Base-by-base conservation (phyloP, 2,329 filamentous ascomycete genomes). In the Thyridium curvatum region DNA sequence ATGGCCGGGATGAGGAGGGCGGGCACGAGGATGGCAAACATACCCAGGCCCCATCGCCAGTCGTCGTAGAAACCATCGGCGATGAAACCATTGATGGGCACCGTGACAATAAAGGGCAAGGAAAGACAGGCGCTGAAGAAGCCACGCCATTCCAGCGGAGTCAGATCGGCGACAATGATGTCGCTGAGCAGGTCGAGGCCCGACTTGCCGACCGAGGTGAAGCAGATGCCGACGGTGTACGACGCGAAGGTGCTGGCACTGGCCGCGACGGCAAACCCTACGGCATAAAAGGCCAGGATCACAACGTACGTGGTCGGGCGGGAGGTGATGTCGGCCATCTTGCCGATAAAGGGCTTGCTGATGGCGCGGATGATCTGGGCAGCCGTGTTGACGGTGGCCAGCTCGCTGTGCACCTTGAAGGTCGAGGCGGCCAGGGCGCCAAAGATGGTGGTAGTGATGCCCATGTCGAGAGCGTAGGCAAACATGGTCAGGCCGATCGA, bases 11-110 rank as follows among this genome's bases (percentile, higher is more conserved):
- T 59, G n/a, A 76, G 56, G 38, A 77, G 67, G 6, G 69, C 68
- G 56, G 71, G 74, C 43, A 76, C 61, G 17, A 77, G 57, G 38
- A 78, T 68, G 9, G 71, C 69, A 57, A 74, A 69, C 51, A 78
- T 74, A 13, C 69, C 74, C 43, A 74, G 74, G 7, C 74, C 74
- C 74, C 73, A 77, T 47, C 71, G 60, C 73, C 72, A 77, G 12
- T 72, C 47, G 17, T 63, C 59, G 4, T 55, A 45, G 30, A 66
- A 63, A 14, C 45, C 58, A 6, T 66, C 57, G 4, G 55, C 55
- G 14, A 69, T 68, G 48, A 65, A 65, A 2, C 63, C 65, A 18
- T 63, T 64, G 46, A 68, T 44, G 15, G 59, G 60, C 0, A 60
- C 54, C 0, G 63, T 69, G 29, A 69, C 40, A 14, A 58, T 44